These are phyloP conservation scores for Pleurotus giganteus DNA, from an alignment of 768 basidiomycete species.

Conservation along the genomic window DNA sequence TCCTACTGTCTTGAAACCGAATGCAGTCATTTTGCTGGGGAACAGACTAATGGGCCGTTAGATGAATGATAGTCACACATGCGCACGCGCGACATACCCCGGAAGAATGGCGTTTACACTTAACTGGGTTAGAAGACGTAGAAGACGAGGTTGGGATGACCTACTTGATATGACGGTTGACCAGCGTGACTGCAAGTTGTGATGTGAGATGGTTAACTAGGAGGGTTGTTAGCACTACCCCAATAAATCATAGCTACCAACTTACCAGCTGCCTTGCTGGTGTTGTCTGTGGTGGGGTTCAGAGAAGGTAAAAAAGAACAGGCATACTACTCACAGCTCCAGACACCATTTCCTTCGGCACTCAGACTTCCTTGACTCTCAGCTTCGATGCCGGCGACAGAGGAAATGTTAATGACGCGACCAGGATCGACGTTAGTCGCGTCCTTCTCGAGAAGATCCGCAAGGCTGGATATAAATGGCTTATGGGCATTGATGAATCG, in stretches of 20 bases:
- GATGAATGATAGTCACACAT: neutral
- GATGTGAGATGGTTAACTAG: conserved; percentile 78
- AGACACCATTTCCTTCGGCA: conserved; percentile 59
- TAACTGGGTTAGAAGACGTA: conserved; percentile 10
- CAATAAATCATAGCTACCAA: neutral
- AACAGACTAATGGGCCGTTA: conserved; percentile 47
- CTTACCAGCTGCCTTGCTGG: conserved; percentile 80
- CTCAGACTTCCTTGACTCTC: conserved; percentile 50
- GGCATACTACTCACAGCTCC: conserved; percentile 63
- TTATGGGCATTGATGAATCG: conserved; percentile 14
- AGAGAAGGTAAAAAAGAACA: neutral
- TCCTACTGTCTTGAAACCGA: conserved; percentile 54
- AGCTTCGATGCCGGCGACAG: conserved; percentile 57
- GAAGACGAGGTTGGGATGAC: conserved; percentile 22
- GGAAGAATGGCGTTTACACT: conserved; percentile 86
- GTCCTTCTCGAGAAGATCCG: conserved; percentile 64
- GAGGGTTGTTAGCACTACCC: neutral
- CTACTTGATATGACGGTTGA: conserved; percentile 60
- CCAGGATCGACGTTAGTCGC: conserved; percentile 63
- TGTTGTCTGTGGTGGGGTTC: conserved; percentile 48
- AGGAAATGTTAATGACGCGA: conserved; percentile 83
- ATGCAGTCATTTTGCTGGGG: conserved; percentile 85
- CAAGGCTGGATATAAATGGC: conserved; percentile 33
- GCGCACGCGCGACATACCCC: conserved; percentile 44
- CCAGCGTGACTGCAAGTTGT: conserved; percentile 65